phyloP scores from a whole-genome alignment of 352 stramenopile species.

The Phytophthora agathidicida region DNA sequence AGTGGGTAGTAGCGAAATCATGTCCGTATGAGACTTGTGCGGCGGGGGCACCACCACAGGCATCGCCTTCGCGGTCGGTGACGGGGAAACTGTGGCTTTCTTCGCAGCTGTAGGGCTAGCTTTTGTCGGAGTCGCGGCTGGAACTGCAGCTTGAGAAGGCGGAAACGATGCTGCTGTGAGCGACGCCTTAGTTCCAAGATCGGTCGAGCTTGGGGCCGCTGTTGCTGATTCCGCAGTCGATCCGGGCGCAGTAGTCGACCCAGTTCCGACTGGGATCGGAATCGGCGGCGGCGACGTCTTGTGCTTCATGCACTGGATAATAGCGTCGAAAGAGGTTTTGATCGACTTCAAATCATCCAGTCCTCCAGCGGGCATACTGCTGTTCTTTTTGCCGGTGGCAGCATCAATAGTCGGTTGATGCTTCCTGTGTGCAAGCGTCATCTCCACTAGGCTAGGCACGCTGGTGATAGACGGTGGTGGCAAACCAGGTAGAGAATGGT shows the following conservation, averaged over 20 bases:
- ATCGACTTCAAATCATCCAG: constrained; percentile 82
- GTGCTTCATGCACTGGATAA: constrained; percentile 88
- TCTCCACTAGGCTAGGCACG: constrained; percentile 53
- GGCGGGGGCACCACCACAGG: constrained; percentile 48
- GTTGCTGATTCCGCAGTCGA: constrained; percentile 9
- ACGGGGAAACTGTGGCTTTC: constrained; percentile 28
- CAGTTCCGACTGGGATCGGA: constrained; percentile 48
- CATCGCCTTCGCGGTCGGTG: constrained; percentile 24
- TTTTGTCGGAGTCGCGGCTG: constrained; percentile 26
- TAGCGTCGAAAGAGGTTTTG: constrained; percentile 79
- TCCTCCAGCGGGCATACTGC: constrained; percentile 10
- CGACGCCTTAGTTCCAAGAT: constrained; percentile 36
- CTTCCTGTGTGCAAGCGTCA: constrained; percentile 62
- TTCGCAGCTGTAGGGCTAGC: constrained; percentile 17
- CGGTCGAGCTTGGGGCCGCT: constrained; percentile 15
- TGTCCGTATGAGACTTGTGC: constrained; percentile 84
- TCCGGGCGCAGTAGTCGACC: neutral
- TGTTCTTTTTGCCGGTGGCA: constrained; percentile 19
- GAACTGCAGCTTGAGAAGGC: constrained; percentile 6
- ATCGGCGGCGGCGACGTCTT: constrained; percentile 79
- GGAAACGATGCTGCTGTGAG: constrained; percentile 37
- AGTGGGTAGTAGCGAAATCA: constrained; percentile 66
- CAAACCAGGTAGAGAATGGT: constrained; percentile 63
- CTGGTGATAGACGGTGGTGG: constrained; percentile 68
- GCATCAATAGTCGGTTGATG: constrained; percentile 22